Evolutionary conservation across 805 yeast genomes (phyloP).

Genomic region (Jamesozyma lodderae): DNA sequence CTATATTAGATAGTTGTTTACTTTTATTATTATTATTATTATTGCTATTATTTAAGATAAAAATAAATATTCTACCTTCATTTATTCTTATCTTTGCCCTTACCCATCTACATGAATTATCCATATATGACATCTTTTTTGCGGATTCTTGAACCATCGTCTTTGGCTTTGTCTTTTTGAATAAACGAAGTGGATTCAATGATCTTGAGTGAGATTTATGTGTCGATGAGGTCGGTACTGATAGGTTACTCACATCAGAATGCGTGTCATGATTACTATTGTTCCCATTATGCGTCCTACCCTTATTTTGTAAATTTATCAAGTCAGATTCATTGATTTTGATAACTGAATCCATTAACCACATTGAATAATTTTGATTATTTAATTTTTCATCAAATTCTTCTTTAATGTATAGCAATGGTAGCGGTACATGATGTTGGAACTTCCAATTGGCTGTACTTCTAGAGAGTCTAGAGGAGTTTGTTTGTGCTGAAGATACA

Average conservation of each 20-base stretch:
- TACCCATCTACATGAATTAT: constrained; percentile 15
- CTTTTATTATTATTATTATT: background rate
- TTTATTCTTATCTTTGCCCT: constrained; percentile 15
- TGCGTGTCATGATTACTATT: background rate
- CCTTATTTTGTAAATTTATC: constrained; percentile 2
- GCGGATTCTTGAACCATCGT: constrained; percentile 11
- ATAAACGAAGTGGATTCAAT: constrained; percentile 18
- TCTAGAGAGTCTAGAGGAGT: constrained; percentile 4
- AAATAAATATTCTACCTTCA: constrained; percentile 25
- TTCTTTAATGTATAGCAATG: constrained; percentile 19
- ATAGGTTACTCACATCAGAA: background rate
- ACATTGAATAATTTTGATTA: constrained; percentile 12
- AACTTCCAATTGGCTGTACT: constrained; percentile 20
- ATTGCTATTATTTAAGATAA: background rate
- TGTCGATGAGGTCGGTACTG: background rate
- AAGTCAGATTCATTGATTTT: constrained; percentile 7
- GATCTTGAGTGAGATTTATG: constrained; percentile 2
- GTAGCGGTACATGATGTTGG: constrained; percentile 19
- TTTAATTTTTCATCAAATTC: constrained; percentile 15
- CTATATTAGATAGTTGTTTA: background rate
- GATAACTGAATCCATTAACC: constrained; percentile 22
- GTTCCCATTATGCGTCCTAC: constrained; percentile 1
- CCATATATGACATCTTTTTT: constrained; percentile 17
- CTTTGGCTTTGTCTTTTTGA: constrained; percentile 9
- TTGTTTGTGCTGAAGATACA: constrained; percentile 5